Conservation (phyloP, 2,329 filamentous ascomycete species). For the Cercospora berteroae region DNA sequence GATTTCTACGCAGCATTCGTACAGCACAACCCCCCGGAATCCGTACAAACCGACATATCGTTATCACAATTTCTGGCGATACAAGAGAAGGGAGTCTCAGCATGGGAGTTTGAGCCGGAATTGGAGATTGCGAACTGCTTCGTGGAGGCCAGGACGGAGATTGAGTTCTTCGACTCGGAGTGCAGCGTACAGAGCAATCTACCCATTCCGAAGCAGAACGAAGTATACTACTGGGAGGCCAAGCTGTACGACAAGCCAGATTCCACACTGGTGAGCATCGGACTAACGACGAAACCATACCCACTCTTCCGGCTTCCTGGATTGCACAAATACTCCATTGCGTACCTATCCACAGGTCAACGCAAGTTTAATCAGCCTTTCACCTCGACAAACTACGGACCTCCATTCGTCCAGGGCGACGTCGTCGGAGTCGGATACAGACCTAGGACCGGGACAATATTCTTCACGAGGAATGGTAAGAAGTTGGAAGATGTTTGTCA, state of each 20-base stretch:
- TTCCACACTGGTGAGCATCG: constrained; percentile 79
- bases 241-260: constrained; percentile 99
- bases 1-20: constrained; percentile 68
- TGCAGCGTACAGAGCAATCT: constrained; percentile 97
- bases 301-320: constrained; percentile 90
- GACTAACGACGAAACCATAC: constrained; percentile 95
- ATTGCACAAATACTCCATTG: constrained; percentile 87
- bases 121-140: constrained; percentile 98
- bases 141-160: constrained; percentile 91
- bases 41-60: constrained; percentile 92
- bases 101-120: constrained; percentile 99
- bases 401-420: constrained; percentile 84
- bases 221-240: constrained; percentile 99
- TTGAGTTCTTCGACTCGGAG: constrained; percentile 97
- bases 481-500: constrained; percentile 92
- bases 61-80: constrained; percentile 96
- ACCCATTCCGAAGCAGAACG: constrained; percentile 96
- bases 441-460: constrained; percentile 88
- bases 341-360: constrained; percentile 83
- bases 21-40: constrained; percentile 91
- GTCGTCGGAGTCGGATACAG: constrained; percentile 95
- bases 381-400: constrained; percentile 72
- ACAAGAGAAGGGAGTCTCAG: constrained; percentile 98
- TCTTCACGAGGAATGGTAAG: constrained; percentile 98
- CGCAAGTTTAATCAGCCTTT: constrained; percentile 95